These are phyloP conservation scores for Colletotrichum sp. DNA, from an alignment of 2,329 filamentous ascomycete genomes.

Conservation along the genomic window DNA sequence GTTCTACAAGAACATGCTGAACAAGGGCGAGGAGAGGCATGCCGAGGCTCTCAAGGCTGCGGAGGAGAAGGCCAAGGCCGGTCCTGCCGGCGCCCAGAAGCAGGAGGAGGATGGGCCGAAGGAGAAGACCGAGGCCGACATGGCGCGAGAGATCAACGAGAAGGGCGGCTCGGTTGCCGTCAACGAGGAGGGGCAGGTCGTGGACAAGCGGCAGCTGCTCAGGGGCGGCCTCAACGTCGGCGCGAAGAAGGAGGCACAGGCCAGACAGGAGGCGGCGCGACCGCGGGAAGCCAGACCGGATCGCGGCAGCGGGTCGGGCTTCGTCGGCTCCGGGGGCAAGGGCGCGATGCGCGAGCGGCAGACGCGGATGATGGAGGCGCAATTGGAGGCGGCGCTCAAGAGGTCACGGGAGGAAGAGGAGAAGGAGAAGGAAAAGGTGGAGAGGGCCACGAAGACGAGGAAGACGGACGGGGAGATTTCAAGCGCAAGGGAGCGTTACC, in stretches of 20 bases:
- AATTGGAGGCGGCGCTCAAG: slow-evolving; percentile 76
- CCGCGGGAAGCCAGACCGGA: slow-evolving; percentile 11
- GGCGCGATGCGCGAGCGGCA: slow-evolving; percentile 77
- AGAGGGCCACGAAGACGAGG: slow-evolving; percentile 73
- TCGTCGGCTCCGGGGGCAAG: slow-evolving; percentile 56
- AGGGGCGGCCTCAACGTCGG: slow-evolving; percentile 77
- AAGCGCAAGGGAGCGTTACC: slow-evolving; percentile 79
- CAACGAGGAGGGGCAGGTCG: slow-evolving; percentile 83
- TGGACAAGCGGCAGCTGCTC: slow-evolving; percentile 83
- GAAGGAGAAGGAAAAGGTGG: slow-evolving; percentile 64
- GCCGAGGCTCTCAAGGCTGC: slow-evolving; percentile 73
- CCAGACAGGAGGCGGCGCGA: slow-evolving; percentile 25
- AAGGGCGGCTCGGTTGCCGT: slow-evolving; percentile 67
- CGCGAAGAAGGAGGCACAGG: slow-evolving; percentile 61
- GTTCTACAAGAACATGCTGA: slow-evolving; percentile 78
- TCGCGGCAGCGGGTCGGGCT: slow-evolving; percentile 29
- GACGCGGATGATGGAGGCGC: slow-evolving; percentile 78
- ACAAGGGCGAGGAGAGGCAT: slow-evolving; percentile 73
- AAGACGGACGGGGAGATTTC: slow-evolving; percentile 80
- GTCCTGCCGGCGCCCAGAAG: slow-evolving; percentile 28
- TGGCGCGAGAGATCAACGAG: slow-evolving; percentile 71
- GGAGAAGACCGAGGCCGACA: slow-evolving; percentile 64
- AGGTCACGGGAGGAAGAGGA: slow-evolving; percentile 71
- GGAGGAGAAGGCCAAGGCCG: slow-evolving; percentile 54
- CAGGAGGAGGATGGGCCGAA: slow-evolving; percentile 38